These are phyloP conservation scores for Collybia mongolica DNA, from an alignment of 768 basidiomycete genomes.

Conservation along the genomic window DNA sequence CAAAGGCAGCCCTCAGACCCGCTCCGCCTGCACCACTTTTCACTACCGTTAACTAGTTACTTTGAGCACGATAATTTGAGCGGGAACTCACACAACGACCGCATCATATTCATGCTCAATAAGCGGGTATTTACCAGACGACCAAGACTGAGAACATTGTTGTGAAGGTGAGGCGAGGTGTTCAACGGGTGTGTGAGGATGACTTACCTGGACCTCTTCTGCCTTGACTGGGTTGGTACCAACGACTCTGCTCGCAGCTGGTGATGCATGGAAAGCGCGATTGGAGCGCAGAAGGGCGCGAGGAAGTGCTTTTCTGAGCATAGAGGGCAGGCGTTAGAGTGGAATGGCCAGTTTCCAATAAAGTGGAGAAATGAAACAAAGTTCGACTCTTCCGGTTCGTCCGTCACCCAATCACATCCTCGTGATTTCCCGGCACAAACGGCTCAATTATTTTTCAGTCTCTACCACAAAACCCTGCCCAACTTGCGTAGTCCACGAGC, in stretches of 20 bases:
- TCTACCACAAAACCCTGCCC: no score
- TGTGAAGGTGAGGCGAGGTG: no score
- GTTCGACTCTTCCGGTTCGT: conserved; percentile 22
- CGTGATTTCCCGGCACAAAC: conserved; percentile 33
- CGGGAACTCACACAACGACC: conserved; percentile 88
- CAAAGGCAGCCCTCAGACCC: conserved; percentile 96
- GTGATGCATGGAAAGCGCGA: conserved; percentile 68
- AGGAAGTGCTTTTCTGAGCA: conserved; percentile 67
- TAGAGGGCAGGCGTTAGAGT: conserved; percentile 24
- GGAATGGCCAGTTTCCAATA: neutral
- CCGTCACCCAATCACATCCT: conserved; percentile 34
- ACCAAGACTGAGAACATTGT: conserved; percentile 53
- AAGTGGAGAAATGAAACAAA: conserved; percentile 13
- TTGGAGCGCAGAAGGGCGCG: conserved; percentile 47
- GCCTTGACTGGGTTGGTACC: conserved; percentile 77
- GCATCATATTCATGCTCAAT: conserved; percentile 99
- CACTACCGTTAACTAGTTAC: neutral
- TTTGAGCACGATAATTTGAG: neutral
- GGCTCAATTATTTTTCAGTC: conserved; percentile 9
- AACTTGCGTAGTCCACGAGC: no score
- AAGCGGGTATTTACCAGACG: conserved; percentile 88
- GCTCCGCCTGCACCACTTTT: conserved; percentile 95
- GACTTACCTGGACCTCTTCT: conserved; percentile 72
- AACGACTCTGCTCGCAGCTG: conserved; percentile 57
- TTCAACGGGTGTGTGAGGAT: no score